Conservation (phyloP, 768 basidiomycete genomes). For the Boletus rex-veris region DNA sequence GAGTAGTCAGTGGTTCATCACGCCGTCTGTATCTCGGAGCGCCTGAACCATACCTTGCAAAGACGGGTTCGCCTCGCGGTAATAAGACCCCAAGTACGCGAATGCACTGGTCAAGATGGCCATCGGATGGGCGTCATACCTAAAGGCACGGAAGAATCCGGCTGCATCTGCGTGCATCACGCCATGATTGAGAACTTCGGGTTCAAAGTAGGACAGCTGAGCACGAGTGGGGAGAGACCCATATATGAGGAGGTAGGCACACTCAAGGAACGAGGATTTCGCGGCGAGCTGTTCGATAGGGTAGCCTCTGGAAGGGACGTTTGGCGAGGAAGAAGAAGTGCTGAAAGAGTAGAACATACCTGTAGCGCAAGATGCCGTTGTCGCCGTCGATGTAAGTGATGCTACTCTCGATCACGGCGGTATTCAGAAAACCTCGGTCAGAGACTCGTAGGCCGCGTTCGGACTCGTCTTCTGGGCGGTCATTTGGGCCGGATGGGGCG, state of each 20-base stretch:
- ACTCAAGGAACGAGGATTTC: conserved; percentile 77
- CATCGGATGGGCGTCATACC: conserved; percentile 93
- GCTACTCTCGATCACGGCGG: conserved; percentile 71
- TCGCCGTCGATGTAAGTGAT: conserved; percentile 94
- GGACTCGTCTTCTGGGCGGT: conserved; percentile 79
- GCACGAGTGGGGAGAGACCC: conserved; percentile 66
- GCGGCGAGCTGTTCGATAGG: conserved; percentile 89
- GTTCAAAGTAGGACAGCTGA: conserved; percentile 63
- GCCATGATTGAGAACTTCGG: conserved; percentile 77
- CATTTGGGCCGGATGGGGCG: conserved; percentile 52
- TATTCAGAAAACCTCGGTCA: conserved; percentile 82
- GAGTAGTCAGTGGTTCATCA: conserved; percentile 1
- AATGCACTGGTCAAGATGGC: conserved; percentile 85
- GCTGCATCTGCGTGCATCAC: conserved; percentile 65
- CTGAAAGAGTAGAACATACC: conserved; percentile 37
- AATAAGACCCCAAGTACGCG: conserved; percentile 85
- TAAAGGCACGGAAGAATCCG: conserved; percentile 68
- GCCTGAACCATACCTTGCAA: conserved; percentile 53
- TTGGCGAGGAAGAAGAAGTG: neutral
- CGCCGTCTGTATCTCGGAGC: neutral
- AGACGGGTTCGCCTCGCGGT: conserved; percentile 85
- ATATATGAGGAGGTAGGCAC: conserved; percentile 84
- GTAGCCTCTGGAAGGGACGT: conserved; percentile 58
- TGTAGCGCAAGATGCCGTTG: conserved; percentile 76
- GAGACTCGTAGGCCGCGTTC: conserved; percentile 75